Conservation (phyloP, 371 early-diverging fungal genomes). For the Mortierella sp. region DNA sequence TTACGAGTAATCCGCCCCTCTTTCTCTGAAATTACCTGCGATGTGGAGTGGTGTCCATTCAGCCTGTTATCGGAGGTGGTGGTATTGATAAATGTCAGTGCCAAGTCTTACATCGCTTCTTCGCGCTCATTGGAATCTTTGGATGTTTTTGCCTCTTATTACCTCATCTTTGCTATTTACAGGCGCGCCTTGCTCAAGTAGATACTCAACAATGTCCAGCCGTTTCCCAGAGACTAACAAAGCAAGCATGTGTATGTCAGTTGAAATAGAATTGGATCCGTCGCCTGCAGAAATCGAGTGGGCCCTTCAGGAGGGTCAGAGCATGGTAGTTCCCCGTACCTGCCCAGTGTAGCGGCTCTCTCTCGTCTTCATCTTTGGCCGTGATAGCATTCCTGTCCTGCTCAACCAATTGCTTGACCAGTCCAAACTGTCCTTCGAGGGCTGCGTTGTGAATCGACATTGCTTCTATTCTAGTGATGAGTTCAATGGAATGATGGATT, state of each 20-base stretch:
- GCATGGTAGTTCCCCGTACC: constrained; percentile 17
- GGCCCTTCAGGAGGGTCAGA: background rate
- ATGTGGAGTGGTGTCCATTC: constrained; percentile 75
- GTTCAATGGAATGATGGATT: background rate
- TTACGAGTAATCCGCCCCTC: background rate
- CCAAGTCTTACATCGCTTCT: background rate
- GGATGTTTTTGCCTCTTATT: background rate
- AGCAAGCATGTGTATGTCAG: background rate
- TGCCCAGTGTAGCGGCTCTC: constrained; percentile 52
- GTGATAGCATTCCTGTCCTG: constrained; percentile 60
- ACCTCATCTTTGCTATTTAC: constrained; percentile 70
- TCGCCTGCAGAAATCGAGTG: background rate
- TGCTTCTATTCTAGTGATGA: background rate
- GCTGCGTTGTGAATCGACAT: constrained; percentile 65
- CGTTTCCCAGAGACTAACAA: constrained; percentile 75
- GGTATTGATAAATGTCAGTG: too few species aligned
- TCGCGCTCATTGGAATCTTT: background rate
- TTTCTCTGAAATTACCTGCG: constrained; percentile 58
- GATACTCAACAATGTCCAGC: constrained; percentile 70
- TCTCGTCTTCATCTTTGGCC: constrained; percentile 66
- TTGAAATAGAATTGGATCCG: background rate
- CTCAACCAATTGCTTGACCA: constrained; percentile 67
- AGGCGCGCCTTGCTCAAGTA: constrained; percentile 70
- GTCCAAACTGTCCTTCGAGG: constrained; percentile 66
- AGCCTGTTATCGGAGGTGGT: constrained; percentile 39